Conservation (phyloP, 2,329 filamentous ascomycete species). For the Ophiostoma sp. region DNA sequence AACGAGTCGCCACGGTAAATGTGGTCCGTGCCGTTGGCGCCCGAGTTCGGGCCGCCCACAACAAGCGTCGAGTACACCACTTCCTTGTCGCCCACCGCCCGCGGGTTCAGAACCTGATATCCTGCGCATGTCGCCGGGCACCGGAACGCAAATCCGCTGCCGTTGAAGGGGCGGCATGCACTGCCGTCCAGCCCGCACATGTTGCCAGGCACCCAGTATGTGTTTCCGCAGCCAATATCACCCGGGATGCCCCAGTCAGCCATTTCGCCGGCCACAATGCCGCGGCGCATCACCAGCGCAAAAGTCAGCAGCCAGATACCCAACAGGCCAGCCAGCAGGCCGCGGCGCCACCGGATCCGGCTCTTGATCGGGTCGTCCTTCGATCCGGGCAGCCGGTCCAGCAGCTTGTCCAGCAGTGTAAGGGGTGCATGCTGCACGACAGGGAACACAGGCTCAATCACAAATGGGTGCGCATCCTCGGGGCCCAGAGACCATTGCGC, state of each 20-base stretch:
- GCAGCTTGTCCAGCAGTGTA: slow-evolving; percentile 59
- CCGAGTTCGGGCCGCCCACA: slow-evolving; percentile 62
- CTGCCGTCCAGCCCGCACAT: slow-evolving; percentile 73
- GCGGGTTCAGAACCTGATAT: slow-evolving; percentile 66
- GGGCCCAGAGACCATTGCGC: slow-evolving; percentile 59
- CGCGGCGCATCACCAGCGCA: slow-evolving; percentile 65
- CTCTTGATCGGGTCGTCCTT: slow-evolving; percentile 16
- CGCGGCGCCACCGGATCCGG: slow-evolving; percentile 56
- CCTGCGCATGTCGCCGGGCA: slow-evolving; percentile 72
- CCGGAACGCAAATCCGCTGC: slow-evolving; percentile 68
- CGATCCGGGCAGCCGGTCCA: slow-evolving; percentile 57
- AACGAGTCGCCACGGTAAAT: slow-evolving; percentile 84
- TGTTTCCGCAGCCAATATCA: slow-evolving; percentile 64
- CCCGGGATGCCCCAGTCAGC: slow-evolving; percentile 66
- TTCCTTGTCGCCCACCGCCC: slow-evolving; percentile 71
- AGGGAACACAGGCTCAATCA: slow-evolving; percentile 64
- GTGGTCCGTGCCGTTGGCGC: slow-evolving; percentile 44
- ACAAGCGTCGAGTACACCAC: slow-evolving; percentile 65
- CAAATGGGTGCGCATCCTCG: slow-evolving; percentile 50
- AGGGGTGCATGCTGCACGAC: slow-evolving; percentile 67
- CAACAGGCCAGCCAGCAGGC: slow-evolving; percentile 59
- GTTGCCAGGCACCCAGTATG: slow-evolving; percentile 72
- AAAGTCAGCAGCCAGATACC: slow-evolving; percentile 65
- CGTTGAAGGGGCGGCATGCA: slow-evolving; percentile 72
- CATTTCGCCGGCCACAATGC: slow-evolving; percentile 60